These are phyloP conservation scores for Coniochaeta sp. DNA, from an alignment of 2,329 filamentous ascomycete species.

Conservation along the genomic window DNA sequence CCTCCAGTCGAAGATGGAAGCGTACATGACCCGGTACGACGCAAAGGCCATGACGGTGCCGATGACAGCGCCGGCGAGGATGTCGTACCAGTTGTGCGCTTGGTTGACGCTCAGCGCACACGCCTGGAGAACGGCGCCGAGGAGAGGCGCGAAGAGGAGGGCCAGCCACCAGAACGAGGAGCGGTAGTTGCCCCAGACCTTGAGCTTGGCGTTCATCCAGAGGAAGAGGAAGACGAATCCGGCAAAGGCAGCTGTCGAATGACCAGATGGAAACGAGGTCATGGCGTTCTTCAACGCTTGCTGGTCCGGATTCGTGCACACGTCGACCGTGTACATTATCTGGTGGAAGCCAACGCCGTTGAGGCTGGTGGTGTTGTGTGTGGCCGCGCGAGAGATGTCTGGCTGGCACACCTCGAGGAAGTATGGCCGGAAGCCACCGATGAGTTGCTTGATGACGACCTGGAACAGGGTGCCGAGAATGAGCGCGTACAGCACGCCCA, in stretches of 20 bases:
- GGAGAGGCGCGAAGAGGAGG: slow-evolving; percentile 48
- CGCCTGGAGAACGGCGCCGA: slow-evolving; percentile 52
- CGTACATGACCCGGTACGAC: slow-evolving; percentile 58
- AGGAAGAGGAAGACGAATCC: slow-evolving; percentile 57
- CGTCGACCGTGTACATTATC: slow-evolving; percentile 56
- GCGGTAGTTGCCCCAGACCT: slow-evolving; percentile 60
- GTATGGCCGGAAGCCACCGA: slow-evolving; percentile 65
- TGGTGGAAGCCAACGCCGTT: slow-evolving; percentile 42
- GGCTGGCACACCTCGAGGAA: slow-evolving; percentile 61
- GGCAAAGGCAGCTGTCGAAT: slow-evolving; percentile 57
- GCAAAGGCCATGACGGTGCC: slow-evolving; percentile 53
- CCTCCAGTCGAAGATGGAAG: slow-evolving; percentile 59
- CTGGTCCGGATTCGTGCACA: slow-evolving; percentile 51
- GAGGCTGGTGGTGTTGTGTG: slow-evolving; percentile 30
- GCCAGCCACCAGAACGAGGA: slow-evolving; percentile 61
- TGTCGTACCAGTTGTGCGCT: slow-evolving; percentile 64
- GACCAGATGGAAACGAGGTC: slow-evolving; percentile 61
- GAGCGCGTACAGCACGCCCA: slow-evolving; percentile 62
- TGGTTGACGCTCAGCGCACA: slow-evolving; percentile 57
- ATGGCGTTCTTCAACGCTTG: slow-evolving; percentile 51
- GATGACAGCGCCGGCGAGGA: slow-evolving; percentile 53
- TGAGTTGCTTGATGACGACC: slow-evolving; percentile 68
- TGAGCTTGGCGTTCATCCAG: slow-evolving; percentile 66
- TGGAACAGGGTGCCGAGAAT: slow-evolving; percentile 69
- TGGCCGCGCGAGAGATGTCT: slow-evolving; percentile 32